Evolutionary conservation across 352 stramenopile genomes (phyloP), one percentile per base, ranked within the genome.

Genomic region (Pythium rishiriense): DNA sequence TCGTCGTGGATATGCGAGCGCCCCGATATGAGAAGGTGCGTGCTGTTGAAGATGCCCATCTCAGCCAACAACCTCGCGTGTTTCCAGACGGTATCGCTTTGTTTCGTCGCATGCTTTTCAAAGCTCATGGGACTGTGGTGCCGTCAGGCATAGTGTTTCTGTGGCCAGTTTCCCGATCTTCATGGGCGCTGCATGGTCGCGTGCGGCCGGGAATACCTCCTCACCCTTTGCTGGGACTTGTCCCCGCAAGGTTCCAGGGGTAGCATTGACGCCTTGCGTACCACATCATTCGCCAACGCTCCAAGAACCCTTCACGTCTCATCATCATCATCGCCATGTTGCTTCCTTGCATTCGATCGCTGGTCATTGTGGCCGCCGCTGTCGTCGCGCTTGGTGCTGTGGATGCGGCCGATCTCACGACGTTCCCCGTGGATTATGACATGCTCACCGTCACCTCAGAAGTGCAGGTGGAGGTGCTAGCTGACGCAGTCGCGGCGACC

Each of bases 391-490:
- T 48, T 25, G n/a, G 42, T 10, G 24, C 29, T 25, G 22, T 47
- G 10, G 10, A 35, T 0, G 56, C 45, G 5, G 21, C 45, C n/a
- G 35, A 48, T 3, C 46, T 63, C 19, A 55, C 56, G 29, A 42
- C 24, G 19, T 62, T 62, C 21, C 33, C 28, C 1, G n/a, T 26
- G 1, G 15, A 63, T 17, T 56, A 55, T 33, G 33, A 63, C 31
- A 45, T 26, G 21, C 42, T 63, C 45, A 55, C 45, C 19, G 56
- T 63, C 22, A 63, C 56, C 3, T 56, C 43, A 5, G 56, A 63
- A 37, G 42, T 63, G 17, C 56, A 63, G n/a, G 56, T 63, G 4
- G 56, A 63, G 42, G 56, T 45, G 25, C 31, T 63, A 17, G 43
- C 45, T 19, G 35, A 24, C 17, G 42, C 45, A 2, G 56, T 63